A percentile compares a stretch with the other conserved stretches of the same genome.
phyloP scores from a whole-genome alignment of 768 basidiomycete genomes.

The Gloeostereum incarnatum region DNA sequence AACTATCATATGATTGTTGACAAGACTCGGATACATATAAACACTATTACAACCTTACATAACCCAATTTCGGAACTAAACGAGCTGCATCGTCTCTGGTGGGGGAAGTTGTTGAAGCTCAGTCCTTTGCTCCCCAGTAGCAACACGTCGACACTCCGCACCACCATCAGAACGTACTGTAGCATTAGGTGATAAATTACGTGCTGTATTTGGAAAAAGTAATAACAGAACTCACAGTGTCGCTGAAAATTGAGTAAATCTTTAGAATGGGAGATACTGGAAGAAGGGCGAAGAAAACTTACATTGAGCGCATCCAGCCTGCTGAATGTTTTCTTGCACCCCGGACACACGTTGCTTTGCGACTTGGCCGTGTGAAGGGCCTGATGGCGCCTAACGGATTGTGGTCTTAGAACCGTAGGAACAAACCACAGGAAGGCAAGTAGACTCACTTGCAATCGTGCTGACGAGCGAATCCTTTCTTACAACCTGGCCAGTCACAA shows the following conservation, averaged over 20 bases:
- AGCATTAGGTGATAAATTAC: conserved; percentile 15
- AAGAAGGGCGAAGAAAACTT: conserved; percentile 26
- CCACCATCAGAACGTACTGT: conserved; percentile 81
- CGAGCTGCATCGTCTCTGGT: neutral
- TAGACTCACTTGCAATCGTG: conserved; percentile 90
- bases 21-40: neutral
- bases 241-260: conserved; percentile 35
- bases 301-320: conserved; percentile 91
- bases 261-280: conserved; percentile 3
- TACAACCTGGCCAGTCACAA: conserved; percentile 90
- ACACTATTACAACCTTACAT: conserved; percentile 2
- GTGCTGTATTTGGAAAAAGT: conserved; percentile 13
- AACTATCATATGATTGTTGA: conserved; percentile 5
- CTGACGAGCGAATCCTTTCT: conserved; percentile 90
- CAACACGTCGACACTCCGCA: conserved; percentile 73
- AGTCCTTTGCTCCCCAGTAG: no score
- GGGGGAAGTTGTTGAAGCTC: no score
- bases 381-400: conserved; percentile 64
- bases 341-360: conserved; percentile 79
- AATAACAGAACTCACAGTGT: conserved; percentile 50
- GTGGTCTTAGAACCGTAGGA: conserved; percentile 6
- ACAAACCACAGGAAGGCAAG: conserved; percentile 4
- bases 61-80: conserved; percentile 1
- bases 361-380: conserved; percentile 80
- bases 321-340: conserved; percentile 93